Evolutionary conservation across 345 rosid genomes (phyloP).

Genomic region (Sonneratia caseolaris): DNA sequence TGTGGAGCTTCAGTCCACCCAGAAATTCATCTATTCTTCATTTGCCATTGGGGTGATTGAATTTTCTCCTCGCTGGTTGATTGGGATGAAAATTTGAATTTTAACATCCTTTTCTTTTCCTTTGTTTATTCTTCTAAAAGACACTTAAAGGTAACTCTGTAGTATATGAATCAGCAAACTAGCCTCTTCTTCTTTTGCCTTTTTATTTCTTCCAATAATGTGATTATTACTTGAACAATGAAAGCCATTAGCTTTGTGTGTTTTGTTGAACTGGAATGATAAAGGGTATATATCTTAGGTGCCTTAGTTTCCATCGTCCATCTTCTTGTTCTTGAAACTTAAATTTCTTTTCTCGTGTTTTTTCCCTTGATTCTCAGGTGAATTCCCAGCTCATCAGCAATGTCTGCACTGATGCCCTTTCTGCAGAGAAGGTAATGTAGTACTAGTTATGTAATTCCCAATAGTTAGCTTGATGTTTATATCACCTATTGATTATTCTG

Average conservation of each 20-base stretch:
- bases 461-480: background rate
- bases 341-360: conserved; percentile 1
- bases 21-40: background rate
- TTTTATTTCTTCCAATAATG: too few species aligned
- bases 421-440: conserved; percentile 81
- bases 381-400: conserved; percentile 98
- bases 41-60: background rate
- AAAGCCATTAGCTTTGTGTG: background rate
- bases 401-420: conserved; percentile 93
- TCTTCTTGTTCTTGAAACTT: conserved; percentile 2
- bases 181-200: background rate
- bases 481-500: background rate
- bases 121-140: background rate
- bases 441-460: background rate
- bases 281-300: background rate
- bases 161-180: background rate
- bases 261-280: background rate
- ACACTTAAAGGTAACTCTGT: background rate
- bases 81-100: background rate
- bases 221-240: background rate
- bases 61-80: background rate
- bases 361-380: conserved; percentile 35
- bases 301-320: too few species aligned
- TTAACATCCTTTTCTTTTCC: background rate
- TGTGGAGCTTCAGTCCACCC: background rate